Percentiles rank a stretch among this genome's conserved stretches.
These are phyloP conservation scores for Cicer pinnatifidum DNA, from an alignment of 306 rosid species.

Conservation along the genomic window DNA sequence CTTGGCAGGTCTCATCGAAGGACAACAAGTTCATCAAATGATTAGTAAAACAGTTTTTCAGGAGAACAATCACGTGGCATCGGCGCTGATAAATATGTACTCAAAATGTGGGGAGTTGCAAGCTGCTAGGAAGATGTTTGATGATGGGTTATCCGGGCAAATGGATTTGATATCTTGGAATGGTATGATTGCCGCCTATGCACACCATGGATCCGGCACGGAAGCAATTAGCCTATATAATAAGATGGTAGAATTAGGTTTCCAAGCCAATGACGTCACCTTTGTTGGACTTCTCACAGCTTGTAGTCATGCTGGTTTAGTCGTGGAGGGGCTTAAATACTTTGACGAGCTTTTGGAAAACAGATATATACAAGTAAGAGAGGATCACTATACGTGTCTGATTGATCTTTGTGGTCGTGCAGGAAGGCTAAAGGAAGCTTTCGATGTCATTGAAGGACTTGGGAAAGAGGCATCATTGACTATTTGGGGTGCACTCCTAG, in stretches of 20 bases:
- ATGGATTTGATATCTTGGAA: slow-evolving; percentile 62
- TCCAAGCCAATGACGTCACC: slow-evolving; percentile 55
- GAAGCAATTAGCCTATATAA: slow-evolving; percentile 51
- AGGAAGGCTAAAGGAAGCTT: slow-evolving; percentile 55
- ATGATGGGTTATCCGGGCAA: slow-evolving; percentile 47
- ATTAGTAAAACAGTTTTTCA: slow-evolving; percentile 53
- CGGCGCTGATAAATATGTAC: slow-evolving; percentile 58
- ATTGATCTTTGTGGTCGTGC: slow-evolving; percentile 60
- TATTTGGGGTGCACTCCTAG: slow-evolving; percentile 52
- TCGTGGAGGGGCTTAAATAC: slow-evolving; percentile 53
- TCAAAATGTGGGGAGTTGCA: slow-evolving; percentile 58
- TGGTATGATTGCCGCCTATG: slow-evolving; percentile 61
- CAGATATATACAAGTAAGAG: slow-evolving; percentile 47
- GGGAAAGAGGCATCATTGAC: slow-evolving; percentile 47
- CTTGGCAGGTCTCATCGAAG: slow-evolving; percentile 55
- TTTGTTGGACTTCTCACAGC: slow-evolving; percentile 56
- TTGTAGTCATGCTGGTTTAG: slow-evolving; percentile 61
- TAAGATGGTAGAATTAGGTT: slow-evolving; percentile 52
- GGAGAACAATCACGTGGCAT: slow-evolving; percentile 44
- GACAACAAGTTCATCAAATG: slow-evolving; percentile 59
- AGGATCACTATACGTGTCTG: slow-evolving; percentile 57
- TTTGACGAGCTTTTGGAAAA: slow-evolving; percentile 47
- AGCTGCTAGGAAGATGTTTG: slow-evolving; percentile 56
- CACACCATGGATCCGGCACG: slow-evolving; percentile 54
- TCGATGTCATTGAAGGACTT: slow-evolving; percentile 48